Conservation (phyloP, 345 rosid species). For the Passiflora organensis region DNA sequence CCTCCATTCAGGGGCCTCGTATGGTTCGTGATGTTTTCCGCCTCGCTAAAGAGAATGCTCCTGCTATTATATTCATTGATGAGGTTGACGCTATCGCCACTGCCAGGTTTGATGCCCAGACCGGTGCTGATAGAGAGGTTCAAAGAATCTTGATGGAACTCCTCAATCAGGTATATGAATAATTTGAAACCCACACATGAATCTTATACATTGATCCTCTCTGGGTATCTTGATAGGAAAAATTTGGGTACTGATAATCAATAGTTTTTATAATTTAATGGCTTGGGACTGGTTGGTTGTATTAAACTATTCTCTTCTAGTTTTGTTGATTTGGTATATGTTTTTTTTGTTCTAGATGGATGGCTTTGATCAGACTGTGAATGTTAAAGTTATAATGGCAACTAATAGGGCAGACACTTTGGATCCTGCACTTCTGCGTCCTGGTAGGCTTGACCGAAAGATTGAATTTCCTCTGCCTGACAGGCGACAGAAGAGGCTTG, state of each 20-base stretch:
- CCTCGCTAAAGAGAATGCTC: conserved; percentile 97
- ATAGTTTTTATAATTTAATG: too few species aligned
- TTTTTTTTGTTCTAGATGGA: conserved; percentile 56
- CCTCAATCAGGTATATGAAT: conserved; percentile 83
- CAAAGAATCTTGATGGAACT: conserved; percentile 96
- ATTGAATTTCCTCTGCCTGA: conserved; percentile 96
- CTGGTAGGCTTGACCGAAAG: conserved; percentile 93
- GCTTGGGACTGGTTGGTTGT: too few species aligned
- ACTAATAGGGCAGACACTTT: conserved; percentile 94
- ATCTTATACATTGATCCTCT: too few species aligned
- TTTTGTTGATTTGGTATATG: too few species aligned
- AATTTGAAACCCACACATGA: too few species aligned
- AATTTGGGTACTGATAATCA: too few species aligned
- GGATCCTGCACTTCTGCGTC: conserved; percentile 98
- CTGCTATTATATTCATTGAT: conserved; percentile 94
- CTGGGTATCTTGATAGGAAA: too few species aligned
- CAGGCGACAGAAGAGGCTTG: conserved; percentile 98
- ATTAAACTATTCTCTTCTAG: background rate
- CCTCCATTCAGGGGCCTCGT: conserved; percentile 71
- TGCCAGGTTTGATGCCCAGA: conserved; percentile 99
- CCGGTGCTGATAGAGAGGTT: conserved; percentile 99
- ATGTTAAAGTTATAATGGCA: conserved; percentile 97
- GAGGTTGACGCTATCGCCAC: conserved; percentile 99
- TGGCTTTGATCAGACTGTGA: conserved; percentile 95
- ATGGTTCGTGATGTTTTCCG: conserved; percentile 99